These are phyloP conservation scores for Tylopilus sp. DNA, from an alignment of 768 basidiomycete genomes.

Conservation along the genomic window DNA sequence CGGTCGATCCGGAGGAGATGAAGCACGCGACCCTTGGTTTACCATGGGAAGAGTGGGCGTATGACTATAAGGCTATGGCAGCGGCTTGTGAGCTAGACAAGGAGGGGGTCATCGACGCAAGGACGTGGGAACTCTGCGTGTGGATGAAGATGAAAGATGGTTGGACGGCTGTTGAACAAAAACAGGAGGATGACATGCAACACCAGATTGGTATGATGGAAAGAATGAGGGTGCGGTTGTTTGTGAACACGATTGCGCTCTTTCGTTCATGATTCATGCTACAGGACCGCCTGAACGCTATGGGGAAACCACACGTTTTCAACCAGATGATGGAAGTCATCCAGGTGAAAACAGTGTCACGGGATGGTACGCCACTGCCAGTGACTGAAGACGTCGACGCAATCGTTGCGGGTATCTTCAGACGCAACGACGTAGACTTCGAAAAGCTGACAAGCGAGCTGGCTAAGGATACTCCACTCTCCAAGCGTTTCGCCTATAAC, in stretches of 20 bases:
- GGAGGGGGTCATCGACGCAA: constrained; percentile 17
- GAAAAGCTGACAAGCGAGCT: constrained; percentile 27
- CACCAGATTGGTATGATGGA: constrained; percentile 29
- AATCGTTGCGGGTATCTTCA: constrained; percentile 32
- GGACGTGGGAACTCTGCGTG: constrained; percentile 30
- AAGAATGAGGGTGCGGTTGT: constrained; percentile 23
- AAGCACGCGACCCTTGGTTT: constrained; percentile 23
- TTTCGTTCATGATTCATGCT: neutral
- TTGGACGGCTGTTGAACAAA: constrained; percentile 30
- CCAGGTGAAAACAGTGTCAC: constrained; percentile 29
- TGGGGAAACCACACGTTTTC: constrained; percentile 31
- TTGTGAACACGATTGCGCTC: neutral
- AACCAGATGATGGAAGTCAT: constrained; percentile 33
- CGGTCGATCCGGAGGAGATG: constrained; percentile 29
- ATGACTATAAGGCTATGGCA: constrained; percentile 31
- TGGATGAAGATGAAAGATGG: constrained; percentile 31
- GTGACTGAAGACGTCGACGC: constrained; percentile 31
- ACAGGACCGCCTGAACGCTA: constrained; percentile 27
- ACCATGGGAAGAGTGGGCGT: constrained; percentile 33
- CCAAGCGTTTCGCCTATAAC: constrained; percentile 20
- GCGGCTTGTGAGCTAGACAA: constrained; percentile 21
- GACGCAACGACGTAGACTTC: constrained; percentile 30
- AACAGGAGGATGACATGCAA: constrained; percentile 18
- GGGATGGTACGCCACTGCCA: constrained; percentile 19
- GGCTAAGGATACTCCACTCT: constrained; percentile 13